Percentiles rank a stretch among this genome's conserved stretches.
phyloP scores from a whole-genome alignment of 495 filamentous ascomycete genomes.

The Mycothermus thermophilus region DNA sequence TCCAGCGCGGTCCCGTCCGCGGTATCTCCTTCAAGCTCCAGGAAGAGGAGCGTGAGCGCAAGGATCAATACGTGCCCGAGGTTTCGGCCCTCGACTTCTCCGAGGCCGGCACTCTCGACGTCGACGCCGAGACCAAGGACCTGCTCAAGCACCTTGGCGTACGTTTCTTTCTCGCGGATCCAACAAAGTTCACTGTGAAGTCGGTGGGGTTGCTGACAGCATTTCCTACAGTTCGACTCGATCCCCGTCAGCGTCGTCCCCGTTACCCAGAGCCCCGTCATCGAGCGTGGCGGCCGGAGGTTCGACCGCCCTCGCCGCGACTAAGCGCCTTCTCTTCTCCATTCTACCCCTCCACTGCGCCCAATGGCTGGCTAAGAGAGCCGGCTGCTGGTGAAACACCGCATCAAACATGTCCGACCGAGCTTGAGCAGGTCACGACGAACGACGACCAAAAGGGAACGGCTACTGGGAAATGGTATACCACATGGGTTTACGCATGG shows the following conservation, averaged over 20 bases:
- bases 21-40: conserved; percentile 99
- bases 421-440: too few relatives aligned
- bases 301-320: conserved; percentile 34
- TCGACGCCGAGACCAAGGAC: conserved; percentile 95
- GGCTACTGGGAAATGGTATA: conserved; percentile 21
- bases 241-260: conserved; percentile 89
- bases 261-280: conserved; percentile 73
- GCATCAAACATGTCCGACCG: too few relatives aligned
- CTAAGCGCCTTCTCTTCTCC: conserved; percentile 22
- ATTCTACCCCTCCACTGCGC: too few relatives aligned
- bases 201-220: background rate
- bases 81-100: conserved; percentile 95
- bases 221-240: conserved; percentile 73
- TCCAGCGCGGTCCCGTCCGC: conserved; percentile 95
- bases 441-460: conserved; percentile 6
- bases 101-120: conserved; percentile 84
- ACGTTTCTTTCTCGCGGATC: conserved; percentile 41
- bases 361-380: too few relatives aligned
- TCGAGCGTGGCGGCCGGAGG: conserved; percentile 55
- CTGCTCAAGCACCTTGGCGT: conserved; percentile 95
- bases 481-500: conserved; percentile 31
- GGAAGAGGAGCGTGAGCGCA: conserved; percentile 99
- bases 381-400: too few relatives aligned
- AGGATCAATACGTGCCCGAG: conserved; percentile 99
- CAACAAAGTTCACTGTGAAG: too few relatives aligned